Evolutionary conservation across 129 eudicot species (phyloP).

Genomic region (Scalesia atractyloides): DNA sequence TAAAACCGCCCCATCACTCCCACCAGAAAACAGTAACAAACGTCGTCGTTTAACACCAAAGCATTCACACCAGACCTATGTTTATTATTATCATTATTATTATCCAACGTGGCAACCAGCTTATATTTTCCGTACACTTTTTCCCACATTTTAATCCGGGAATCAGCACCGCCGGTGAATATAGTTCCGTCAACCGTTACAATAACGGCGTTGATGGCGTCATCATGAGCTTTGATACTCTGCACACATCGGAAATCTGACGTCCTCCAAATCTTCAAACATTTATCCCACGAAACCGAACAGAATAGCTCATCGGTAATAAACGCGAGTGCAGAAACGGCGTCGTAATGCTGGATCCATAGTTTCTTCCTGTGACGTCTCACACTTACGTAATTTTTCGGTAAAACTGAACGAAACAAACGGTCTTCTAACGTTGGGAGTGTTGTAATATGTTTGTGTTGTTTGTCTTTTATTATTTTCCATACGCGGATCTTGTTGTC

Average conservation of each 20-base stretch:
- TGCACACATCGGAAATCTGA: constrained; percentile 46
- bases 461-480: constrained; percentile 38
- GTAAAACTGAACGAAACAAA: constrained; percentile 42
- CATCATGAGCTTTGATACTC: constrained; percentile 74
- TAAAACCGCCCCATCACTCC: constrained; percentile 65
- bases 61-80: constrained; percentile 91
- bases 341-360: constrained; percentile 89
- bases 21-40: constrained; percentile 74
- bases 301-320: constrained; percentile 31
- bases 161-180: constrained; percentile 76
- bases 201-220: constrained; percentile 72
- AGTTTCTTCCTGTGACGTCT: constrained; percentile 64
- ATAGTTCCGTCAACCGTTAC: constrained; percentile 47
- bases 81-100: constrained; percentile 15
- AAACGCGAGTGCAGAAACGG: constrained; percentile 63
- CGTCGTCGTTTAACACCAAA: constrained; percentile 60
- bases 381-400: constrained; percentile 68
- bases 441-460: constrained; percentile 53
- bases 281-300: constrained; percentile 83
- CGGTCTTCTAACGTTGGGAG: constrained; percentile 74
- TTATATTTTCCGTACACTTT: constrained; percentile 29
- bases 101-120: constrained; percentile 54
- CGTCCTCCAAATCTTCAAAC: constrained; percentile 57
- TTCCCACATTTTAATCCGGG: constrained; percentile 55
- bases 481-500: constrained; percentile 73